Evolutionary conservation across 2,329 filamentous ascomycete species (phyloP), one percentile per base, ranked within the genome.

Genomic region (Aspergillus ibericus): DNA sequence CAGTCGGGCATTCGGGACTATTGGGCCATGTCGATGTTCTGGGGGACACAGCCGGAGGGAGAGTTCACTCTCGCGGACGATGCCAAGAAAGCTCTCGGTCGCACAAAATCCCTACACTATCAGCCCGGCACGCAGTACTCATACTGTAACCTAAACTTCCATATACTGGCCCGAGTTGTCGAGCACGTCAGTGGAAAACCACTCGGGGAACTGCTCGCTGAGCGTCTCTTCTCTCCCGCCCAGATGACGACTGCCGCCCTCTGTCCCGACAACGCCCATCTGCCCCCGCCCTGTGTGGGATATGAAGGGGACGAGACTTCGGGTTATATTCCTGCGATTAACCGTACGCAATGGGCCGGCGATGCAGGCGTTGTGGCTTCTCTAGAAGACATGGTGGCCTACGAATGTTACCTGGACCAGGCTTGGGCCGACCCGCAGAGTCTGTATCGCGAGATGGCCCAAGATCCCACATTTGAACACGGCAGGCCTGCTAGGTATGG

Each of bases 1-100:
- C 75, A 77, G 58, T 79, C 77, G 1, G 78, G 78, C 0, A 67
- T 80, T 13, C 75, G 78, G 5, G 78, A 80, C 62, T 80, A 80
- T 59, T 80, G 78, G 78, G 77, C 76, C 3, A 67, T 78, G 63
- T 77, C 75, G 3, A 71, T 74, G 9, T 72, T 80, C 7, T 78
- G 75, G 75, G 78, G 78, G 7, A 72, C 76, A 5, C 68, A 68
- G 40, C 76, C 77, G 1, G 77, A 79, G 8, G 72, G 68, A 15
- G 64, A 64, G 15, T 81, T 79, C 59, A 72, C 72, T n/a, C 63
- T 80, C 15, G 64, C 59, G 10, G 58, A 69, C 15, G 68, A 75
- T 50, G 64, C 57, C 12, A 68, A 58, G 15, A 68, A 63, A 55
- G 72, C 67, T 67, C 67, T 68, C 50, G 72, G 59, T 5, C 68